Percentiles rank a stretch among this genome's conserved stretches.
These are phyloP conservation scores for Halenospora varia DNA, from an alignment of 495 filamentous ascomycete genomes.

Conservation along the genomic window DNA sequence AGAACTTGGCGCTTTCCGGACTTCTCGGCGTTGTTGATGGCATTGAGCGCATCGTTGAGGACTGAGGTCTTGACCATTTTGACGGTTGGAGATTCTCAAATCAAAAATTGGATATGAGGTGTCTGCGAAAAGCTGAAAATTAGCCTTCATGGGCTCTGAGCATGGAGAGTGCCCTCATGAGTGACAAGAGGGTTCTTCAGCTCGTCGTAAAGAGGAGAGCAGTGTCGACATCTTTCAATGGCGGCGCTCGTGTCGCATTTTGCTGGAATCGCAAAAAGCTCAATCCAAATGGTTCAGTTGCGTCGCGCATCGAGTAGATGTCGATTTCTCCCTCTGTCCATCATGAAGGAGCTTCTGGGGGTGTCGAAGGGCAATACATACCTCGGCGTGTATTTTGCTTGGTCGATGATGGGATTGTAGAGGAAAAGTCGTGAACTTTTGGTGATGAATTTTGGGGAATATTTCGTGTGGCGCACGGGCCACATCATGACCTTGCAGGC, in stretches of 20 bases:
- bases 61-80: conserved; percentile 98
- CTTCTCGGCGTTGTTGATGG: conserved; percentile 99
- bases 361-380: conserved; percentile 21
- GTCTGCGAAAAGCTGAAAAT: conserved; percentile 56
- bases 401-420: conserved; percentile 1
- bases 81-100: conserved; percentile 77
- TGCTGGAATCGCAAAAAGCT: background rate
- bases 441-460: background rate
- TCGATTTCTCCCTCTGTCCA: conserved; percentile 29
- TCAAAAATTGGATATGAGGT: conserved; percentile 67
- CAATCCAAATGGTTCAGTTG: background rate
- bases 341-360: conserved; percentile 25
- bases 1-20: conserved; percentile 96
- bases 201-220: conserved; percentile 70
- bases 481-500: background rate
- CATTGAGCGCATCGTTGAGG: conserved; percentile 98
- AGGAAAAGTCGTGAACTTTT: background rate
- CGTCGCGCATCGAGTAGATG: conserved; percentile 25
- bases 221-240: conserved; percentile 56
- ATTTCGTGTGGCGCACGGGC: conserved; percentile 1
- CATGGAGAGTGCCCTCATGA: conserved; percentile 88
- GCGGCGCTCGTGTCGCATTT: conserved; percentile 7
- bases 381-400: conserved; percentile 17
- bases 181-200: conserved; percentile 80
- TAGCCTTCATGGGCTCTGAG: conserved; percentile 86